Evolutionary conservation across 1,284 basidiomycete species (phyloP).

Genomic region (Microbotryum violaceum): DNA sequence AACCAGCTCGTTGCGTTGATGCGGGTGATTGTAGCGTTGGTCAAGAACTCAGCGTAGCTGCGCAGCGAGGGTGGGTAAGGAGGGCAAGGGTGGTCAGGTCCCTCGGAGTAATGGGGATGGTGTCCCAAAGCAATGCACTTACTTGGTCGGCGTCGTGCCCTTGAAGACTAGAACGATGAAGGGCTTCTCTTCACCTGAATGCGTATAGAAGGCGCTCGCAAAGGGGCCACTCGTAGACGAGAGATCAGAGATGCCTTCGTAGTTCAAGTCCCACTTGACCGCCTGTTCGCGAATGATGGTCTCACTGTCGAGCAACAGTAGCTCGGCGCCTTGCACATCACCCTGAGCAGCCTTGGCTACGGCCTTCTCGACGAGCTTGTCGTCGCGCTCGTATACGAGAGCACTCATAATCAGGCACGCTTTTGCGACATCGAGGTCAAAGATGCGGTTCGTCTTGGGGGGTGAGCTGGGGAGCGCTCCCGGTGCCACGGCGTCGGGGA

Average conservation of each 20-base stretch:
- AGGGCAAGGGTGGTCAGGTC: no score
- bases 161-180: slow-evolving; percentile 27
- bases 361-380: slow-evolving; percentile 10
- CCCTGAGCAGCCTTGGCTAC: slow-evolving; percentile 2
- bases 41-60: slow-evolving; percentile 36
- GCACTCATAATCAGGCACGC: slow-evolving; percentile 4
- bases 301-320: slow-evolving; percentile 4
- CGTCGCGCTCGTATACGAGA: slow-evolving; percentile 12
- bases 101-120: no score
- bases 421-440: slow-evolving; percentile 11
- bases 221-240: slow-evolving; percentile 12
- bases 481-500: slow-evolving; percentile 2
- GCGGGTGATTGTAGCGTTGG: slow-evolving; percentile 21
- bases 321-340: slow-evolving; percentile 3
- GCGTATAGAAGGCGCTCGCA: slow-evolving; percentile 19
- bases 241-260: slow-evolving; percentile 18
- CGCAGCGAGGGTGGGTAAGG: not conserved
- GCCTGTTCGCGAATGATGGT: slow-evolving; percentile 9
- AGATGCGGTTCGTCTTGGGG: slow-evolving; percentile 6
- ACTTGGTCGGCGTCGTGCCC: slow-evolving; percentile 2
- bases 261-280: slow-evolving; percentile 11
- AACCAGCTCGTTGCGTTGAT: slow-evolving; percentile 14
- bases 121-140: not conserved
- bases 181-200: slow-evolving; percentile 4
- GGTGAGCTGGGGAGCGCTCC: slow-evolving; percentile 1